Evolutionary conservation across 2,329 filamentous ascomycete genomes (phyloP), one percentile per base, ranked within the genome.

Genomic region (Xylariaceae sp.): DNA sequence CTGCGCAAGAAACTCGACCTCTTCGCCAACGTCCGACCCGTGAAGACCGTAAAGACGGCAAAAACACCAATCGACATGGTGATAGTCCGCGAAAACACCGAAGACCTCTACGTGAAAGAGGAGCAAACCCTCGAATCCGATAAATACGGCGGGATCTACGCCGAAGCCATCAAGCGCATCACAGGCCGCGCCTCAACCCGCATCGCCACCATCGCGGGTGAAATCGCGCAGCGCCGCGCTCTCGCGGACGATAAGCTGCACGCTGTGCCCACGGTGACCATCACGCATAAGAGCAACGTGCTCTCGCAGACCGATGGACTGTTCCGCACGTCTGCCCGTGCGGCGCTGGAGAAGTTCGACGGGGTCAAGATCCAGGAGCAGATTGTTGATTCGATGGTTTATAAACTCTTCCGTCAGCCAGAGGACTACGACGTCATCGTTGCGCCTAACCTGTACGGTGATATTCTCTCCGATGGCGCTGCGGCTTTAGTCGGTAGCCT

Each of bases 341-440:
- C 79, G 31, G 90, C 89, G 4, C 84, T 97, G 9, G 79, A 84
- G 28, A 78, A 79, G 47, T 51, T 62, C 55, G 73, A 17, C 22
- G 51, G 72, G 46, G 76, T 96, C 48, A 74, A 75, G 40, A 79
- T 97, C 49, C 94, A 97, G 74, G 94, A 97, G 80, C 94, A 99
- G 77, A 99, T 99, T 63, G 93, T 99, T 58, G 94, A 99, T 75
- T 93, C 88, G 56, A 99, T 99, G 94, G 91, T 97, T 53, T 97
- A 97, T 84, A 97, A 97, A 80, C 88, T 99, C 51, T 97, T 97
- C 85, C 90, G 93, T 57, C 90, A 97, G 74, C 94, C 94, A 41
- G 82, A 87, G 66, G 88, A 87, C 67, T 99, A 97, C 83, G 94
- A 99, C 71, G 93, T 97, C 61, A 96, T 99, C 63, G 94, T 99